These are phyloP conservation scores for Dictyostelium gargantuum DNA, from an alignment of 208 protist species.

Conservation along the genomic window DNA sequence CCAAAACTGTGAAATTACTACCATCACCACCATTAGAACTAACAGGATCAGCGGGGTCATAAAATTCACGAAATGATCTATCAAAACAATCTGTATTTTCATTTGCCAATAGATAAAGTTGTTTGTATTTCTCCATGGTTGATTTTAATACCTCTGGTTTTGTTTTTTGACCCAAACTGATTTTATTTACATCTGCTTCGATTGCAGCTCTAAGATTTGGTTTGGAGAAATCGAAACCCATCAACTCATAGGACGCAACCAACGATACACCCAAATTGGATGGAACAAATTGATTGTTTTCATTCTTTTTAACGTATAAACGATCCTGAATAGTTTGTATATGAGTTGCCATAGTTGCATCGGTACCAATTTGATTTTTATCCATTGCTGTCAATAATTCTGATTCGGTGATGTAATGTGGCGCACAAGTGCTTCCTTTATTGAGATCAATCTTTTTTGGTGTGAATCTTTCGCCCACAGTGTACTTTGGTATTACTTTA, in stretches of 20 bases:
- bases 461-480: constrained; percentile 89
- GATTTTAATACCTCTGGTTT: constrained; percentile 35
- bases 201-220: constrained; percentile 52
- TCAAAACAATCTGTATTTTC: constrained; percentile 6
- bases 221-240: constrained; percentile 84
- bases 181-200: constrained; percentile 31
- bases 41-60: not conserved
- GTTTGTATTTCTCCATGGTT: constrained; percentile 41
- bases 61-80: constrained; percentile 31
- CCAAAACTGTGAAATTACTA: not conserved
- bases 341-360: constrained; percentile 99
- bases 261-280: constrained; percentile 96
- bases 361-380: constrained; percentile 97
- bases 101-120: constrained; percentile 25
- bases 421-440: constrained; percentile 91
- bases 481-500: constrained; percentile 93
- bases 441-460: constrained; percentile 89
- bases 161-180: not conserved
- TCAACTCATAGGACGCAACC: constrained; percentile 93
- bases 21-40: not conserved
- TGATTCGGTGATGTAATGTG: constrained; percentile 95
- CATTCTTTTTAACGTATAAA: constrained; percentile 90
- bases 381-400: constrained; percentile 99
- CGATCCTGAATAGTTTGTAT: constrained; percentile 96
- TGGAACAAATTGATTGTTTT: constrained; percentile 87